A percentile compares a stretch with the other conserved stretches of the same genome.
Evolutionary conservation across 2,329 filamentous ascomycete species (phyloP).

Genomic region (Exophiala bonariae): DNA sequence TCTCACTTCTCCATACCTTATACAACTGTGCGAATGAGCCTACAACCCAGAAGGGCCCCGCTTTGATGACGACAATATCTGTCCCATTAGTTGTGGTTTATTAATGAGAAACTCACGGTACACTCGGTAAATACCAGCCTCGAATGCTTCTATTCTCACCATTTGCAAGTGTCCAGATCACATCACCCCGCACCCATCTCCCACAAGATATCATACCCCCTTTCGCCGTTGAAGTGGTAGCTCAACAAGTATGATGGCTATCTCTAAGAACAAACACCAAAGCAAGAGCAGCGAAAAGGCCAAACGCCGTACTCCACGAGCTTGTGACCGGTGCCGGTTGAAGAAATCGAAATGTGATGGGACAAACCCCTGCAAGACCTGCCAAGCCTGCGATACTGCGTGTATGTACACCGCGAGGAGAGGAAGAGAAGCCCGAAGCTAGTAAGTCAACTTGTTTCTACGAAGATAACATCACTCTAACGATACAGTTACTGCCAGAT

Average conservation of each 20-base stretch:
- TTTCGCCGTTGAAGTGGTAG: too few relatives aligned
- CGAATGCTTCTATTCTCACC: too few relatives aligned
- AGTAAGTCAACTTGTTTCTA: slow-evolving; percentile 8
- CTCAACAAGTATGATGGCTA: not conserved
- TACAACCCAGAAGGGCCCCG: too few relatives aligned
- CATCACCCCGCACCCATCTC: too few relatives aligned
- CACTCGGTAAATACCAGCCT: too few relatives aligned
- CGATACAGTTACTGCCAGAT: slow-evolving; percentile 13
- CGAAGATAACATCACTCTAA: not conserved
- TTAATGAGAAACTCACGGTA: too few relatives aligned
- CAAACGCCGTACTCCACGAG: slow-evolving; percentile 8
- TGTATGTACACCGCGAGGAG: slow-evolving; percentile 14
- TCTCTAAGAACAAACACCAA: not conserved
- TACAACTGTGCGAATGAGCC: too few relatives aligned
- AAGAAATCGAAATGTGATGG: slow-evolving; percentile 23
- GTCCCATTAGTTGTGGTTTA: too few relatives aligned
- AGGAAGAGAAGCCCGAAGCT: slow-evolving; percentile 13
- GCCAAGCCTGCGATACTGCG: slow-evolving; percentile 3
- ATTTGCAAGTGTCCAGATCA: too few relatives aligned
- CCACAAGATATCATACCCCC: not conserved
- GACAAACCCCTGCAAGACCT: slow-evolving; percentile 9
- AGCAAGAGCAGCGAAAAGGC: not conserved
- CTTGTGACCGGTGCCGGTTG: slow-evolving; percentile 17
- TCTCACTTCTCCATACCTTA: too few relatives aligned
- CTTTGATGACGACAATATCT: too few relatives aligned